A percentile compares a stretch with the other conserved stretches of the same genome.
Evolutionary conservation across 306 rosid genomes (phyloP).

Genomic region (Cucumis hystrix): DNA sequence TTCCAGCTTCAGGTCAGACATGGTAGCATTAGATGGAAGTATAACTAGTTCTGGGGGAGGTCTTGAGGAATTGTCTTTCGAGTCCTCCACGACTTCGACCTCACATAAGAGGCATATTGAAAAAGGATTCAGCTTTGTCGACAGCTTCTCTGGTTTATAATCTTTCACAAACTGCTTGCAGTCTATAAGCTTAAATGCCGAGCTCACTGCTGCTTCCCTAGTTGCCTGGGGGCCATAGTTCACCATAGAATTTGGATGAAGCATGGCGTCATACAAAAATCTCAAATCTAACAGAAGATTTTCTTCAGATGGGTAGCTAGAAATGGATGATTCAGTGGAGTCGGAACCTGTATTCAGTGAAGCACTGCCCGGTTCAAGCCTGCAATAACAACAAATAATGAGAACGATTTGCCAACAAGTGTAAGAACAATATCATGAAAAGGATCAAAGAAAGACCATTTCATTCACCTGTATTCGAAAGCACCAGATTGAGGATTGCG

Average conservation of each 20-base stretch:
- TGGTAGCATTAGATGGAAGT: conserved; percentile 42
- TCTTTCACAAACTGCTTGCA: conserved; percentile 93
- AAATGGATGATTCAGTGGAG: conserved; percentile 20
- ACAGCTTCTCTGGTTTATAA: conserved; percentile 32
- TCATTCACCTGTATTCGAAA: conserved; percentile 53
- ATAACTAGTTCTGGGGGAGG: conserved; percentile 63
- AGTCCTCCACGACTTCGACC: conserved; percentile 48
- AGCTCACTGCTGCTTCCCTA: conserved; percentile 39
- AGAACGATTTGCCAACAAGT: background rate
- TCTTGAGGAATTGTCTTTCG: conserved; percentile 26
- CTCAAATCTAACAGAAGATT: conserved; percentile 53
- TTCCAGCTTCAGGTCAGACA: conserved; percentile 57
- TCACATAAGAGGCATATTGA: conserved; percentile 38
- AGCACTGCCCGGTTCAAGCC: conserved; percentile 42
- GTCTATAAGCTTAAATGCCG: conserved; percentile 74
- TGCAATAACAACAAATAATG: conserved; percentile 14
- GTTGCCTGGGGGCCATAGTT: conserved; percentile 34
- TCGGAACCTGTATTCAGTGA: conserved; percentile 19
- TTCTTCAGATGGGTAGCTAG: conserved; percentile 47
- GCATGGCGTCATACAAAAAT: conserved; percentile 57
- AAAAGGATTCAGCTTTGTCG: conserved; percentile 14
- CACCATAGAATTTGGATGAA: conserved; percentile 61
- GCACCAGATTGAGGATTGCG: conserved; percentile 57
- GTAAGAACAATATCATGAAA: background rate
- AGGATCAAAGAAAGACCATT: background rate